Conservation (phyloP, 2,329 filamentous ascomycete species). For the Remersonia thermophila region DNA sequence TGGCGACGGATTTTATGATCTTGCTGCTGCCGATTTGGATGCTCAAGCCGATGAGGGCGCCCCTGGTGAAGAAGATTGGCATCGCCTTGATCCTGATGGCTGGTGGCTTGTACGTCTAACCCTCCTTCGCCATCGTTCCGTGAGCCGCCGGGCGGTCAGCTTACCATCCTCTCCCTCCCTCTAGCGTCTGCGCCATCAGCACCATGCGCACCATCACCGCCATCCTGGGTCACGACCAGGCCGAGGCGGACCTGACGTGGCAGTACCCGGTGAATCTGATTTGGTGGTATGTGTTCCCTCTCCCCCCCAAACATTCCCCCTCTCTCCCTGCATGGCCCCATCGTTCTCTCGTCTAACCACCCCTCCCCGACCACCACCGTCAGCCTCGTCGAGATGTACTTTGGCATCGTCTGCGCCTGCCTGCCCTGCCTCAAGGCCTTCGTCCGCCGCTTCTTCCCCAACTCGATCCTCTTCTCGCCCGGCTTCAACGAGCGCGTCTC, state of each 20-base stretch:
- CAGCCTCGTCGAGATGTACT: slow-evolving; percentile 9
- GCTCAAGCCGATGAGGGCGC: slow-evolving; percentile 6
- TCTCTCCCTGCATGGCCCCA: not conserved
- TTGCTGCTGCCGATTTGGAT: slow-evolving; percentile 27
- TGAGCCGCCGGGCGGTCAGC: no score
- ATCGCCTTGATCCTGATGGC: slow-evolving; percentile 11
- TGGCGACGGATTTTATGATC: slow-evolving; percentile 29
- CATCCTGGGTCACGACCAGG: not conserved
- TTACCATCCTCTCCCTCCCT: not conserved
- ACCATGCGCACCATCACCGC: slow-evolving; percentile 6
- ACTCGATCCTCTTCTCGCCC: slow-evolving; percentile 3
- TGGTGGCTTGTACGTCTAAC: slow-evolving; percentile 12
- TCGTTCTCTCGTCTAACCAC: no score
- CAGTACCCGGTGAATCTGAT: slow-evolving; percentile 8
- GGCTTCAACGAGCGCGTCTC: slow-evolving; percentile 3
- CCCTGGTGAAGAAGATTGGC: slow-evolving; percentile 8
- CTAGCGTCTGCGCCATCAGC: slow-evolving; percentile 9
- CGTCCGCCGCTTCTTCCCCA: slow-evolving; percentile 6
- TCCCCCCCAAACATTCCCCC: not conserved
- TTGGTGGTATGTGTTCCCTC: slow-evolving; percentile 7
- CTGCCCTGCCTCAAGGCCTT: slow-evolving; percentile 9
- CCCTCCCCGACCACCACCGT: not conserved
- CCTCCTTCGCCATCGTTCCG: not conserved
- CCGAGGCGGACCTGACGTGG: slow-evolving; percentile 5
- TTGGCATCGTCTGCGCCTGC: slow-evolving; percentile 9